Evolutionary conservation across 345 rosid species (phyloP), one percentile per base, ranked within the genome.

Genomic region (Litchi chinensis): DNA sequence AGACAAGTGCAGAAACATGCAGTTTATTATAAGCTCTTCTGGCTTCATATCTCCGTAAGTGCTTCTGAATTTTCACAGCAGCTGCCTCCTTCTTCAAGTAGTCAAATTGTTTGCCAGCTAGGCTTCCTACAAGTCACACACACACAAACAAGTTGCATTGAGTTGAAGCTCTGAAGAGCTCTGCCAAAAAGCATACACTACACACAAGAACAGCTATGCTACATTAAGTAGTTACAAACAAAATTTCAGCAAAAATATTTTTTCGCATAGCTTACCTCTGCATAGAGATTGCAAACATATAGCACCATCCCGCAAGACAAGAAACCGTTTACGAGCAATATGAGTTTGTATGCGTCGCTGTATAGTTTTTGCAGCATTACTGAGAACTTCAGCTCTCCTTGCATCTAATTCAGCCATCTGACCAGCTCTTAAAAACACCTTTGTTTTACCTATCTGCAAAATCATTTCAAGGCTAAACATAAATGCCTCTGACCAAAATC

Each of bases 381-480:
- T 90, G 81, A 96, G 93, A 16, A 96, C 91, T 82, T 87, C 94
- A 48, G 98, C 82, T 76, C 99, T 92, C 76, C 91, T 81, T 70
- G 97, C 92, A 79, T 96, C 99, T 67, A 96, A 84, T 85, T 96
- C 99, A 78, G 99, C 99, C 99, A 96, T 96, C 88, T 96, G 99
- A 79, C 99, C 99, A 13, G 97, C 98, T 84, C 99, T 89, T 78
- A 96, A 83, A 84, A 96, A 96, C 52, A 96, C 88, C 90, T 96
- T 96, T 57, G 98, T 96, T 86, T 91, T 91, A 71, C 99, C 99
- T 82, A 96, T 86, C 97, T 93, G 91, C 84, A 88, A 71, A 64
- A 62, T 52, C 79, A 81, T 69, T 71, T 80, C 50, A 72, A 71
- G 74, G 43, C 62, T 77, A 63, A 74, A 77, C 39, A 41, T 76